phyloP scores from a whole-genome alignment of 2,329 filamentous ascomycete species.

The Sordariomycetes sp. region DNA sequence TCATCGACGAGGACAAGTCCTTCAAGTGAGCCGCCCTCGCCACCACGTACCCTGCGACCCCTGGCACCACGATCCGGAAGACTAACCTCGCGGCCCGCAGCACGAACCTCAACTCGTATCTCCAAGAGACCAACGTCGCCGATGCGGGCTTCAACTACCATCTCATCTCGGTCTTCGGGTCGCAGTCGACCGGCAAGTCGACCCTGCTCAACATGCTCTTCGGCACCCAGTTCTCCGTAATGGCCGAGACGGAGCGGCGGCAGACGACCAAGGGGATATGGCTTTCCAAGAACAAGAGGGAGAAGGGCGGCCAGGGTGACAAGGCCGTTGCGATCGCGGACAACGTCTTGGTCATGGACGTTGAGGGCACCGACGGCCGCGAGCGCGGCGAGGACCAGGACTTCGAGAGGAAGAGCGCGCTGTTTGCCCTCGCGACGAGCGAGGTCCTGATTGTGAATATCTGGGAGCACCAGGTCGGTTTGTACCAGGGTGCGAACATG shows the following conservation, averaged over 20 bases:
- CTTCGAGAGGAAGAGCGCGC: slow-evolving; percentile 94
- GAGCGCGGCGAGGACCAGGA: slow-evolving; percentile 97
- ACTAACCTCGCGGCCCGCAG: slow-evolving; percentile 27
- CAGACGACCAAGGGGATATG: slow-evolving; percentile 99
- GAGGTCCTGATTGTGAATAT: slow-evolving; percentile 98
- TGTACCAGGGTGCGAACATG: slow-evolving; percentile 99
- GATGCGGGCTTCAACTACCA: slow-evolving; percentile 97
- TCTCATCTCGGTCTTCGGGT: slow-evolving; percentile 96
- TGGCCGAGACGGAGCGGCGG: slow-evolving; percentile 85
- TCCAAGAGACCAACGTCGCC: slow-evolving; percentile 66
- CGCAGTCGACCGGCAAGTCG: slow-evolving; percentile 96
- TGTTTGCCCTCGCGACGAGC: slow-evolving; percentile 93
- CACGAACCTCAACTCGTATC: slow-evolving; percentile 66
- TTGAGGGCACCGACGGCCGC: slow-evolving; percentile 92
- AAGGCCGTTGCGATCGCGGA: slow-evolving; percentile 61
- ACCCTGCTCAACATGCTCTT: slow-evolving; percentile 94
- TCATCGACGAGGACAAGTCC: slow-evolving; percentile 76
- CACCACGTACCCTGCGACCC: neutral
- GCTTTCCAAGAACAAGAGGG: slow-evolving; percentile 92
- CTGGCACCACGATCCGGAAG: slow-evolving; percentile 1
- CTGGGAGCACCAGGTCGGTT: slow-evolving; percentile 96
- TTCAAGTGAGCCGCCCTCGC: slow-evolving; percentile 62
- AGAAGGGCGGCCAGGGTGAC: slow-evolving; percentile 17
- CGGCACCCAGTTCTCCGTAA: slow-evolving; percentile 90
- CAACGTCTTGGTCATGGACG: slow-evolving; percentile 98